Evolutionary conservation across 2,329 filamentous ascomycete species (phyloP).

Genomic region (Fusarium bulbicola): DNA sequence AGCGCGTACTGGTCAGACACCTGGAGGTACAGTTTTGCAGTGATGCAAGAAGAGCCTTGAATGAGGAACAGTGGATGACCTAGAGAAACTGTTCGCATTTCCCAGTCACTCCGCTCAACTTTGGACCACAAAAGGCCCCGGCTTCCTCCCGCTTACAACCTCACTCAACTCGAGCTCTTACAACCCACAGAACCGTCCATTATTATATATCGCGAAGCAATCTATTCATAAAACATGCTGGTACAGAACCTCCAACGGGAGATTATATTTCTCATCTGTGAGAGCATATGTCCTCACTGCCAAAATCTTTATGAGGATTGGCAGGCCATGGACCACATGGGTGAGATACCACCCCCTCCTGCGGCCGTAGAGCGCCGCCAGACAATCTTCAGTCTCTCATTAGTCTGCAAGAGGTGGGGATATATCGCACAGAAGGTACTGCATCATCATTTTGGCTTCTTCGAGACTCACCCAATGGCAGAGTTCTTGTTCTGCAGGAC

Average conservation of each 20-base stretch:
- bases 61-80: background rate
- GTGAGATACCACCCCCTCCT: no score
- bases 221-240: background rate
- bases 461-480: background rate
- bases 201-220: background rate
- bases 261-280: background rate
- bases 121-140: background rate
- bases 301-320: no score
- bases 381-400: background rate
- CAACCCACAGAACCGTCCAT: rapidly evolving
- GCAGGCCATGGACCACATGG: no score
- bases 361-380: background rate
- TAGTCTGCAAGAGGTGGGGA: background rate
- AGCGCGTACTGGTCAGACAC: background rate
- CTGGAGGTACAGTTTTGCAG: no score
- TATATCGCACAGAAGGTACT: background rate
- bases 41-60: background rate
- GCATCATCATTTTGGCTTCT: background rate
- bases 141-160: background rate
- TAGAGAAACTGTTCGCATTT: background rate
- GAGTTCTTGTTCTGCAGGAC: background rate
- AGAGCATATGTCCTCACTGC: background rate
- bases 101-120: background rate
- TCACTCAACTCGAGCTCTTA: background rate
- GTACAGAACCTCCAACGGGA: background rate